Evolutionary conservation across 2,329 filamentous ascomycete genomes (phyloP), one percentile per base, ranked within the genome.

Genomic region (Bipolaris oryzae): DNA sequence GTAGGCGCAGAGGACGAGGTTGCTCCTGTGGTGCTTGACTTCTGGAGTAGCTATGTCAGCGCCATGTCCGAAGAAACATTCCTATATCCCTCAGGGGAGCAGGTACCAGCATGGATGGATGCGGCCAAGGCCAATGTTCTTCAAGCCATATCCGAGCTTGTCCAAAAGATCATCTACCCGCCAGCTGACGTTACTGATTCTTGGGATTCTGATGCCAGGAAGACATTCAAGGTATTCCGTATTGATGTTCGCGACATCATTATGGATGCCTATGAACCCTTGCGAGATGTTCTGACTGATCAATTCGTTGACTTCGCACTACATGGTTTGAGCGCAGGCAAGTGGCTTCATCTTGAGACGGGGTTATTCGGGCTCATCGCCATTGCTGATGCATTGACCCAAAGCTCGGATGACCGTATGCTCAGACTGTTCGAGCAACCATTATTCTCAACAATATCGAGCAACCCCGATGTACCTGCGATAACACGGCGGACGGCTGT

Each of bases 221-320:
- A 84, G 48, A 86, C 83, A 0, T 93, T 93, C 74, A 81, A 83
- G 49, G 87, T 90, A 55, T 91, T 91, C 45, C 84, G 91, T 28
- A 87, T 89, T 64, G 91, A 96, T 67, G 87, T 93, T n/a, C 83
- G 85, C 48, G 91, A 96, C 71, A 82, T 95, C 48, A 80, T 95
- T 25, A 86, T 92, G 63, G 87, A 89, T 2, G 84, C 88, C 2
- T 93, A 88, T 64, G 81, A 87, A 3, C 70, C 80, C n/a, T 69
- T 84, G 10, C 79, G 80, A 3, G 73, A 77, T 13, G 68, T 69
- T 18, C 69, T 84, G 60, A 76, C 83, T 7, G 74, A 78, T 48
- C 77, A 79, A 38, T 77, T 84, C 58, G 76, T 82, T 39, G 69
- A 78, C 28, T 75, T 82, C 47, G 74, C 78, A 13, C 53, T 80